Evolutionary conservation across 2,329 filamentous ascomycete genomes (phyloP), one percentile per base, ranked within the genome.

Genomic region (Onygenales sp.): DNA sequence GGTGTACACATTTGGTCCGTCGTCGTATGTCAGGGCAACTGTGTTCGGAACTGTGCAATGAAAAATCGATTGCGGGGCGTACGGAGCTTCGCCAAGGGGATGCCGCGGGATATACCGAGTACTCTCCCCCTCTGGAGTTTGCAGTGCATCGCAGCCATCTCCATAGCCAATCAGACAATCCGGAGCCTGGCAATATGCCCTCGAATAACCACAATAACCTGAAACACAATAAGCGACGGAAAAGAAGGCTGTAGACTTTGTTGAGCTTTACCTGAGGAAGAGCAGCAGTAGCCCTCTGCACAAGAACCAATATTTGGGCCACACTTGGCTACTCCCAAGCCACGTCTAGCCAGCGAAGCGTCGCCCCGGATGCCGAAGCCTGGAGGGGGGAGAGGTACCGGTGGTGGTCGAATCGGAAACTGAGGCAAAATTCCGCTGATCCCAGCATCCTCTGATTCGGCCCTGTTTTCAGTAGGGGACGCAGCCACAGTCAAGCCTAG

Each of bases 1-100:
- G 1, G 83, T 86, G 65, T 82, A 85, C 17, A 74, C 66, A 58
- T 79, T 79, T 21, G 83, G 84, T 1, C 84, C 84, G 63, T 86
- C 84, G 59, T 86, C 84, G 59, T 79, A 86, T 0, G 83, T 86
- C 53, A 87, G 65, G 14, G 84, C 84, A 60, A 87, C 76, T 9
- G 79, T 80, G 51, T 82, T 80, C 2, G 76, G 71, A n/a, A 72
- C 71, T 41, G 60, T 64, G 58, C 74, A 76, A 9, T 66, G 64
- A 35, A 66, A 66, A 51, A 73, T 69, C 14, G 63, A 60, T 7
- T 57, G 53, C 21, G 66, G 65, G 1, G 65, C 69, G 47, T 72
- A 73, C 14, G 67, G 65, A 13, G 69, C 63, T 39, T 61, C 57
- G 21, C 71, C 70, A 27, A 68, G 10, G n/a, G 63, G 63, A 55